Evolutionary conservation across 768 basidiomycete species (phyloP).

Genomic region (Mycena belliarum): DNA sequence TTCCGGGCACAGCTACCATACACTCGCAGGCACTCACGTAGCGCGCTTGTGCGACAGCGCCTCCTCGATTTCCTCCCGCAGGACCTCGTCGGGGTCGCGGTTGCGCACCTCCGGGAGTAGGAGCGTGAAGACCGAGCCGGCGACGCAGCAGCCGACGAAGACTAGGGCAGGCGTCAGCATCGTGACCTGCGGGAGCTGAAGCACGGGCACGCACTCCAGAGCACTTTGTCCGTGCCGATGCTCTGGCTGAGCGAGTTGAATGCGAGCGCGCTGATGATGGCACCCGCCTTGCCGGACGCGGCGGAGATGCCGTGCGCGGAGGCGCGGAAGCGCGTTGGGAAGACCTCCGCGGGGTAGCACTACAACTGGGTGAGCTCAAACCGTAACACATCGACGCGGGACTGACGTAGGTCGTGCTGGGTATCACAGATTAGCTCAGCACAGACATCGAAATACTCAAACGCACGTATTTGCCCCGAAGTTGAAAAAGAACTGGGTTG

Average conservation of each 20-base stretch:
- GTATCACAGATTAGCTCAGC: neutral
- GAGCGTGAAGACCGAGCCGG: slow-evolving; percentile 45
- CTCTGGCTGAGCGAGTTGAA: slow-evolving; percentile 51
- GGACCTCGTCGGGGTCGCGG: slow-evolving; percentile 51
- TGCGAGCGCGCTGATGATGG: slow-evolving; percentile 60
- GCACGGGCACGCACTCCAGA: slow-evolving; percentile 54
- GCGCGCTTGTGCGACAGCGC: no score
- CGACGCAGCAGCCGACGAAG: slow-evolving; percentile 52
- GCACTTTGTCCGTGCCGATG: slow-evolving; percentile 54
- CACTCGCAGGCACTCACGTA: no score
- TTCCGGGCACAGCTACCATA: no score
- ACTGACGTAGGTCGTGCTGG: slow-evolving; percentile 54
- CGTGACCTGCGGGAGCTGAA: no score
- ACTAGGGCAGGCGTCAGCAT: slow-evolving; percentile 31
- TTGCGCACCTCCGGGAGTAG: slow-evolving; percentile 53
- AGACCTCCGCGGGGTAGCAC: slow-evolving; percentile 79
- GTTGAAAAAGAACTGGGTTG: slow-evolving; percentile 71
- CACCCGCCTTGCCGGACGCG: slow-evolving; percentile 63
- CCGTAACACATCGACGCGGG: neutral
- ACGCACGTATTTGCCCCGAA: slow-evolving; percentile 73
- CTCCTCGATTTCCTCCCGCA: slow-evolving; percentile 26
- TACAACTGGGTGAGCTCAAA: slow-evolving; percentile 21
- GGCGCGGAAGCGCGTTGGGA: slow-evolving; percentile 75
- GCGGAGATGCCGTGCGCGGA: slow-evolving; percentile 77
- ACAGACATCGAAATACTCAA: neutral